These are phyloP conservation scores for Starmera stellimalicola DNA, from an alignment of 1,139 yeast species.

Conservation along the genomic window DNA sequence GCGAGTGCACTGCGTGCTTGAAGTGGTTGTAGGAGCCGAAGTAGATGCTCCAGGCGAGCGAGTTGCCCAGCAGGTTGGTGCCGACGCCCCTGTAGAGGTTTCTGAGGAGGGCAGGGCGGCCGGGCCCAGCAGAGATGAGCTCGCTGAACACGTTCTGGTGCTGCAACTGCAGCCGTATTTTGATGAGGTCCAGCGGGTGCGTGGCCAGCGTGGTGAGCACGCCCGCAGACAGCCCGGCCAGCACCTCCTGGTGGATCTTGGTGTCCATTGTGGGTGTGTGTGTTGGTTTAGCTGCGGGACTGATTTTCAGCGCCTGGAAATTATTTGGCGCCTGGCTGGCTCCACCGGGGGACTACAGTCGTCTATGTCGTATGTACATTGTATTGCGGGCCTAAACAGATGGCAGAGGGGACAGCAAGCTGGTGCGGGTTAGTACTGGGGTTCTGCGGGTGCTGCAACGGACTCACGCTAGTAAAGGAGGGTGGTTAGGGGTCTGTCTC, in stretches of 20 bases:
- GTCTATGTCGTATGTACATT: not conserved
- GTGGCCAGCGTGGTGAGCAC: slow-evolving; percentile 67
- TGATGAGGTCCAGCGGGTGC: slow-evolving; percentile 84
- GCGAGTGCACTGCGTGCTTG: slow-evolving; percentile 28
- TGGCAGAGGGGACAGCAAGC: slow-evolving; percentile 45
- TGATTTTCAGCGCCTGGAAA: not conserved
- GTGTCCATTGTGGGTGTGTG: not conserved
- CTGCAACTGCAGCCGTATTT: slow-evolving; percentile 60
- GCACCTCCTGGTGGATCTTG: slow-evolving; percentile 34
- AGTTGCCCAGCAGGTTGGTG: slow-evolving; percentile 76
- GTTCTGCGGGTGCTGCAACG: too few species aligned
- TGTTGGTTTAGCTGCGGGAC: not conserved
- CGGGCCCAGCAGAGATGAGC: slow-evolving; percentile 18
- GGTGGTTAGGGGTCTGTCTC: slow-evolving; percentile 79
- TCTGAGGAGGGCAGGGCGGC: slow-evolving; percentile 6
- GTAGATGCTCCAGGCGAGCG: slow-evolving; percentile 83
- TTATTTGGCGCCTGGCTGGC: too few species aligned
- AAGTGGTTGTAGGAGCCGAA: slow-evolving; percentile 62
- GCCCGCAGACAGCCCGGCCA: slow-evolving; percentile 82
- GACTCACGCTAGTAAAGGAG: slow-evolving; percentile 58
- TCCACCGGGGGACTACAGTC: not conserved
- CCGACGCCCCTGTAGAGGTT: slow-evolving; percentile 68
- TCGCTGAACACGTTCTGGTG: slow-evolving; percentile 9
- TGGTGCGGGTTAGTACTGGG: slow-evolving; percentile 4
- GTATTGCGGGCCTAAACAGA: slow-evolving; percentile 43